These are phyloP conservation scores for Ceratonia siliqua DNA, from an alignment of 306 rosid species.

Conservation along the genomic window DNA sequence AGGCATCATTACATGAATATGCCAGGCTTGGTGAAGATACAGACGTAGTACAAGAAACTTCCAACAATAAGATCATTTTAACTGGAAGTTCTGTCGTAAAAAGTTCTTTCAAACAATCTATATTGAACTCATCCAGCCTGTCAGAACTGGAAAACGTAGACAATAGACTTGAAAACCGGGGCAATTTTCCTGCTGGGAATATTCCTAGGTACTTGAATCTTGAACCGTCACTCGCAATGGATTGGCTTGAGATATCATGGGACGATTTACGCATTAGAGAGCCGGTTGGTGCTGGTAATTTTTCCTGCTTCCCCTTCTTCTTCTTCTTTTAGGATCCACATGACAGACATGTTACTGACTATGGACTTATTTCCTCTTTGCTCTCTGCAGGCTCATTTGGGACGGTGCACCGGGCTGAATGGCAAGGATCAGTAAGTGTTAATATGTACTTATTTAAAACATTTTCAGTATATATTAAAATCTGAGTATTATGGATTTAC, in stretches of 20 bases:
- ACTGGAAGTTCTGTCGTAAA: slow-evolving; percentile 49
- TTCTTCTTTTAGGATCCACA: neutral
- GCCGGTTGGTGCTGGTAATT: slow-evolving; percentile 93
- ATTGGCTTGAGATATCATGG: slow-evolving; percentile 99
- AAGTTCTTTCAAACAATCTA: slow-evolving; percentile 43
- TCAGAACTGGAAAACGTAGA: slow-evolving; percentile 48
- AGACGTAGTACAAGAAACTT: slow-evolving; percentile 43
- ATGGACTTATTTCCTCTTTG: slow-evolving; percentile 8
- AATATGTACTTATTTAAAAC: neutral
- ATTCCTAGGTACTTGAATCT: slow-evolving; percentile 71
- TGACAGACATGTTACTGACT: neutral
- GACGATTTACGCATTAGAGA: slow-evolving; percentile 84
- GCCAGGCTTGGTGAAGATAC: slow-evolving; percentile 40
- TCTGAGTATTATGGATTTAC: neutral
- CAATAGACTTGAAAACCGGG: slow-evolving; percentile 45
- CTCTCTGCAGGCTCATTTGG: slow-evolving; percentile 85
- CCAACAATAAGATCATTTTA: slow-evolving; percentile 35
- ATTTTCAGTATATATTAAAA: neutral
- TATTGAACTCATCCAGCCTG: slow-evolving; percentile 41
- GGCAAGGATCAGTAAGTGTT: slow-evolving; percentile 94
- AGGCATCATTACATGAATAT: slow-evolving; percentile 42
- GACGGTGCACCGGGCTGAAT: slow-evolving; percentile 96
- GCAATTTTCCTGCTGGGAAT: slow-evolving; percentile 42
- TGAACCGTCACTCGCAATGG: slow-evolving; percentile 98
- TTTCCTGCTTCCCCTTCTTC: slow-evolving; percentile 14